Evolutionary conservation across 352 stramenopile species (phyloP).

Genomic region (Globisporangium spiculum): DNA sequence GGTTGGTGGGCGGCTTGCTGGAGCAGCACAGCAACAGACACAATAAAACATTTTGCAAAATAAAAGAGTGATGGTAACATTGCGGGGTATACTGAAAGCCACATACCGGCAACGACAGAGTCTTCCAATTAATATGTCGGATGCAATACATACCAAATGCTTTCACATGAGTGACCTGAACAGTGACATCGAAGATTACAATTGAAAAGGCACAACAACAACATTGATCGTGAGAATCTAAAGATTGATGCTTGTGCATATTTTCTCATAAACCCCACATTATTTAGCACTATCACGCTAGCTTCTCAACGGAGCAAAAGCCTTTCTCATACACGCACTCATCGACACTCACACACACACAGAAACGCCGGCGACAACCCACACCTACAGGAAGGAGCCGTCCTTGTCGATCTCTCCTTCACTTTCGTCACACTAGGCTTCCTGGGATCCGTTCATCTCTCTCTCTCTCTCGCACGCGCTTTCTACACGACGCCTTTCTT

Average conservation of each 20-base stretch:
- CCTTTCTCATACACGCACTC: too few relatives aligned
- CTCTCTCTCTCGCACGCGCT: neutral
- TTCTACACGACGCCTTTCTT: constrained; percentile 9
- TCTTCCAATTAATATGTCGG: neutral
- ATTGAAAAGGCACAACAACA: too few relatives aligned
- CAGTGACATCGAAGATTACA: constrained; percentile 1
- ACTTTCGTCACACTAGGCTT: neutral
- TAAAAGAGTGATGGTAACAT: neutral
- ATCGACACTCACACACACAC: too few relatives aligned
- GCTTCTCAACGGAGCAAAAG: too few relatives aligned
- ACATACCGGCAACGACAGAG: neutral
- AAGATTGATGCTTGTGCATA: too few relatives aligned
- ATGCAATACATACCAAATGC: neutral
- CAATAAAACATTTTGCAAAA: constrained; percentile 15
- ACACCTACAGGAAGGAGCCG: too few relatives aligned
- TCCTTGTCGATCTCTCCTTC: neutral
- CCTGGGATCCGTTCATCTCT: too few relatives aligned
- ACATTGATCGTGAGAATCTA: too few relatives aligned
- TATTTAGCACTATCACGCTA: too few relatives aligned
- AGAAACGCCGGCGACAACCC: too few relatives aligned
- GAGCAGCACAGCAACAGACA: constrained; percentile 22
- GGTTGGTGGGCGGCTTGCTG: constrained; percentile 17
- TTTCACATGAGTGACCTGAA: constrained; percentile 1
- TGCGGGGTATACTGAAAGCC: neutral
- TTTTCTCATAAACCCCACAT: too few relatives aligned